phyloP scores from a whole-genome alignment of 345 rosid genomes.

The Fremontodendron californicum region DNA sequence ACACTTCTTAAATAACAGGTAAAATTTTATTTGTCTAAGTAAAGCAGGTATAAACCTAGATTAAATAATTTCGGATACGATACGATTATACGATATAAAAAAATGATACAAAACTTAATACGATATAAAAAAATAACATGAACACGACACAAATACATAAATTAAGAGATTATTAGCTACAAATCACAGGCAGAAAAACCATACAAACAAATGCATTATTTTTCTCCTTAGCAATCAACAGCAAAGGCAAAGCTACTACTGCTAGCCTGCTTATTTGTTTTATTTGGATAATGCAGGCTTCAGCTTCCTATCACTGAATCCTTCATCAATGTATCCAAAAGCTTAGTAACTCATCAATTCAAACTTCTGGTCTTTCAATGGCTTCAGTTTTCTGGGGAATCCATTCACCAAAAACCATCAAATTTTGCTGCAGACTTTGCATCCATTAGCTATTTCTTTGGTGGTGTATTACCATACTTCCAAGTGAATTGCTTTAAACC shows the following conservation, averaged over 20 bases:
- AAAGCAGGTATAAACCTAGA: no score
- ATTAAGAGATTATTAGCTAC: neutral
- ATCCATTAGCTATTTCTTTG: neutral
- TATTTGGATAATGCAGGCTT: neutral
- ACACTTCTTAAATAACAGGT: no score
- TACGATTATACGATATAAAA: no score
- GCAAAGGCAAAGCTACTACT: no score
- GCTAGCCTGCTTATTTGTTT: no score
- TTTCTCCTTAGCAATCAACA: no score
- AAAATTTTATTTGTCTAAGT: no score
- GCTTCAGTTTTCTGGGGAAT: neutral
- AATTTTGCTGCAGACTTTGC: neutral
- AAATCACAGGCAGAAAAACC: neutral
- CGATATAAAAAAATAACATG: neutral
- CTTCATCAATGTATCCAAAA: neutral
- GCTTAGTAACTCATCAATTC: neutral
- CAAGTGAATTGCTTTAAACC: neutral
- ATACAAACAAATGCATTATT: no score
- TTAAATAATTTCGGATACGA: no score
- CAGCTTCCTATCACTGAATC: neutral
- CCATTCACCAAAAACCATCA: neutral
- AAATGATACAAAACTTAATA: no score
- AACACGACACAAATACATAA: neutral
- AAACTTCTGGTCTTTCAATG: neutral
- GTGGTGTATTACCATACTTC: conserved; percentile 6